Conservation (phyloP, 306 rosid species). For the Citrullus amarus region DNA sequence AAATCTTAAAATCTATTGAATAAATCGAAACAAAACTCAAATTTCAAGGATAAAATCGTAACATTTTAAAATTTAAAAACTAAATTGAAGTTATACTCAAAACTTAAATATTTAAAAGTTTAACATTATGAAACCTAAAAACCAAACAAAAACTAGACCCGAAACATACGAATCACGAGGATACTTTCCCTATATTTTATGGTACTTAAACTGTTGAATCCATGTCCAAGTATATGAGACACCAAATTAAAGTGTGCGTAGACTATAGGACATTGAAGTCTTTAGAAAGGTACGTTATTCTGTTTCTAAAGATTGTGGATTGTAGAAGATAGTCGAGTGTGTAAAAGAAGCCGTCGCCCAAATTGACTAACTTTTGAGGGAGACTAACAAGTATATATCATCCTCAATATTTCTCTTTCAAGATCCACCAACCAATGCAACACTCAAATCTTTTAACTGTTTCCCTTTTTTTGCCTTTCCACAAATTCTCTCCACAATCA, state of each 20-base stretch:
- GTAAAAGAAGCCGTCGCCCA: conserved; percentile 1
- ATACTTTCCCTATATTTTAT: too few species aligned
- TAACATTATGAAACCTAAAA: too few species aligned
- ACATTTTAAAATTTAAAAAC: too few species aligned
- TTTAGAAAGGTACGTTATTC: background rate
- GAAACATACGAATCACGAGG: too few species aligned
- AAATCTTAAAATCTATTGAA: too few species aligned
- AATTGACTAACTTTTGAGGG: background rate
- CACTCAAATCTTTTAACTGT: background rate
- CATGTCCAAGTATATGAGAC: too few species aligned
- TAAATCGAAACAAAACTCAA: too few species aligned
- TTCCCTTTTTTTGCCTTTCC: background rate
- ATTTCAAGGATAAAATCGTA: too few species aligned
- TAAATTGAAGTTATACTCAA: too few species aligned
- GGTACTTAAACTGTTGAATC: too few species aligned
- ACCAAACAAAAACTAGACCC: too few species aligned
- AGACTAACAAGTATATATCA: background rate
- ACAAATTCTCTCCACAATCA: background rate
- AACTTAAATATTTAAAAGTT: too few species aligned
- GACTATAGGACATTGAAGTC: background rate
- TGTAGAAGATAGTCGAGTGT: background rate
- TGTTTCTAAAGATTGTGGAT: background rate
- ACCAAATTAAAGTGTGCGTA: background rate
- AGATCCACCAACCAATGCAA: conserved; percentile 9
- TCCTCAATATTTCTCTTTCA: conserved; percentile 3